Conservation (phyloP, 441 rosid genomes). For the Theobroma grandiflorum region DNA sequence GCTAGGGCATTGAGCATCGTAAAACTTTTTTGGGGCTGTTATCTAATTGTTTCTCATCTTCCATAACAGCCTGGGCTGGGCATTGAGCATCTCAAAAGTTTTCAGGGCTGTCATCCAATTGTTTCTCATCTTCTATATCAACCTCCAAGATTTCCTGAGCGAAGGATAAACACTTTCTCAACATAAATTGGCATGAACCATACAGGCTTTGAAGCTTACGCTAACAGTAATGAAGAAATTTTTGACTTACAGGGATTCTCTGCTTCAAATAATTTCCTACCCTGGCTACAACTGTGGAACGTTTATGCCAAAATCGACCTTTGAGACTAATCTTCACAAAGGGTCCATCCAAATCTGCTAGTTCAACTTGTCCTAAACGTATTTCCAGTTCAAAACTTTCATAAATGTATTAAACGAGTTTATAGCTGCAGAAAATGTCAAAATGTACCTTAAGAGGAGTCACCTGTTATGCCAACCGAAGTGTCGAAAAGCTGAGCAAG, state of each 20-base stretch:
- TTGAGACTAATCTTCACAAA: slow-evolving; percentile 86
- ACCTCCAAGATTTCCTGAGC: slow-evolving; percentile 86
- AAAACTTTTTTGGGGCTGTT: slow-evolving; percentile 75
- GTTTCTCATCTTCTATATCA: slow-evolving; percentile 88
- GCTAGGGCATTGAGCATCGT: not conserved
- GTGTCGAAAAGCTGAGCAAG: slow-evolving; percentile 78
- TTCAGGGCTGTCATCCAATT: slow-evolving; percentile 90
- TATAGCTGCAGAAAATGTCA: not conserved
- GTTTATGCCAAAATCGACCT: slow-evolving; percentile 94
- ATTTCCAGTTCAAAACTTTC: not conserved
- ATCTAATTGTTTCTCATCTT: slow-evolving; percentile 89
- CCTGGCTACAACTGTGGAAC: slow-evolving; percentile 78
- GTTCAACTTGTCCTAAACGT: slow-evolving; percentile 61
- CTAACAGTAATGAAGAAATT: not conserved
- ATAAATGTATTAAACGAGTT: not conserved
- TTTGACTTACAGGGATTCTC: slow-evolving; percentile 77
- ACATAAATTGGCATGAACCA: not conserved
- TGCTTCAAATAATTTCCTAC: slow-evolving; percentile 88
- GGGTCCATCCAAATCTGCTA: slow-evolving; percentile 92
- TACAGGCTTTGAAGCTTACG: not conserved
- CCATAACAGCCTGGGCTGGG: slow-evolving; percentile 65
- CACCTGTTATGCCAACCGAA: slow-evolving; percentile 88
- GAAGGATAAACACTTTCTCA: not conserved
- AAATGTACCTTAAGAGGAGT: slow-evolving; percentile 27
- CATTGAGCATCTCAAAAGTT: slow-evolving; percentile 58